Base-by-base conservation (phyloP, 345 rosid species). In the Passiflora organensis region DNA sequence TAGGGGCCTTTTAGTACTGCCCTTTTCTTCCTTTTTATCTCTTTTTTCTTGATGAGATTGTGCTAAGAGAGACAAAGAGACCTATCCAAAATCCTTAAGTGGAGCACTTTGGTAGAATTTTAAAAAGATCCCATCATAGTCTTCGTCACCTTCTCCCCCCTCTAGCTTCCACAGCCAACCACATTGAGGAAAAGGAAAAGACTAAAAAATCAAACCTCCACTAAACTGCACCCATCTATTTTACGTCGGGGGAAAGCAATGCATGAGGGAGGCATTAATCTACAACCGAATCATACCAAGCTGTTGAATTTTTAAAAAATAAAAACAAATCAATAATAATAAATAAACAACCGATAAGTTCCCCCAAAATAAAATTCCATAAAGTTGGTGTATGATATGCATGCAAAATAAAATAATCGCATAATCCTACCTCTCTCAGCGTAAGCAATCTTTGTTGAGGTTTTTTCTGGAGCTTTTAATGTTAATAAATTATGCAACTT, bases 211-310 rank as follows among this genome's bases (percentile, higher is more conserved):
- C n/a, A 43, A n/a, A 46, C 14, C 10, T 13, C 28, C 57, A n/a
- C 64, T 51, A 13, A 42, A 60, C 39, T 51, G 19, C 6, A 36
- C 44, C 36, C 38, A 60, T 37, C 18, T 63, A 56, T 48, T 79
- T 86, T 80, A 88, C 94, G 95, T 88, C 67, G 89, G 68, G 71
- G 67, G 74, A 82, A 82, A 81, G 88, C 87, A 82, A 84, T 88
- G 99, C 96, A 89, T 93, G 99, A 76, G 60, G 62, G n/a, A n/a
- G 34, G 34, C 8, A 28, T 28, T 68, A 64, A 75, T 84, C 89
- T 56, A 79, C 86, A 81, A 62, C 82, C 74, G 80, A 79, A 82
- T 74, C 78, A 80, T 80, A 72, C 77, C 82, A 54, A 72, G 58
- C 62, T 47, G 80, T 69, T 62, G 72, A 61, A 67, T n/a, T n/a